phyloP scores from a whole-genome alignment of 2,329 filamentous ascomycete genomes.

The Cercospora canescens region DNA sequence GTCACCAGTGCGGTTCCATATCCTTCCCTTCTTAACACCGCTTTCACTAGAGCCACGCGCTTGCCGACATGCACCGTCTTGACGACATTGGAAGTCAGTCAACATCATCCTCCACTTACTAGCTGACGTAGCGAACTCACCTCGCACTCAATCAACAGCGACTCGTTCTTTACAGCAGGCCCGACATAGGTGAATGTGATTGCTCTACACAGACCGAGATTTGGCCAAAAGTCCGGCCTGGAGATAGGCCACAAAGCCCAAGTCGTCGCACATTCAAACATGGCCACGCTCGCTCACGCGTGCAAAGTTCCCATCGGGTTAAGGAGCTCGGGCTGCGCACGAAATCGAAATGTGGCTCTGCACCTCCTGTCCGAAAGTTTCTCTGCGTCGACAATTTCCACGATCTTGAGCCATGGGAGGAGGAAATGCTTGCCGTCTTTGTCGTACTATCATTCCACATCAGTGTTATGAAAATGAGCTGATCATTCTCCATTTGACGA shows the following conservation, averaged over 20 bases:
- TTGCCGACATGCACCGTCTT: constrained; percentile 29
- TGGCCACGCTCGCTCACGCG: constrained; percentile 24
- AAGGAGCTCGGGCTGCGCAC: constrained; percentile 24
- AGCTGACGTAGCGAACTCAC: constrained; percentile 6
- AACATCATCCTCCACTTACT: neutral
- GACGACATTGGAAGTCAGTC: neutral
- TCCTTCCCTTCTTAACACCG: constrained; percentile 24
- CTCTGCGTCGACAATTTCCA: constrained; percentile 13
- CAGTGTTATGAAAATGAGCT: neutral
- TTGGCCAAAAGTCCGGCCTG: constrained; percentile 23
- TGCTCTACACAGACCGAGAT: constrained; percentile 21
- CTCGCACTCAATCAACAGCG: constrained; percentile 27
- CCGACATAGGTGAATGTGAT: constrained; percentile 25
- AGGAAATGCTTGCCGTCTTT: constrained; percentile 22
- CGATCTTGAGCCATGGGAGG: constrained; percentile 22
- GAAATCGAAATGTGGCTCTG: constrained; percentile 21
- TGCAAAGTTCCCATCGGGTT: constrained; percentile 26
- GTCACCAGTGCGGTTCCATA: constrained; percentile 25
- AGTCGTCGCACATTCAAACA: constrained; percentile 26
- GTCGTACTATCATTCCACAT: constrained; percentile 13
- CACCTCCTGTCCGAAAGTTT: constrained; percentile 16
- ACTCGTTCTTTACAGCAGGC: constrained; percentile 24
- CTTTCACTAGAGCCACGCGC: constrained; percentile 21
- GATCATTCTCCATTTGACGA: too few relatives aligned
- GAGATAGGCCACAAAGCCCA: constrained; percentile 22